Conservation (phyloP, 768 basidiomycete genomes). For the Pseudohyphozyma bogoriensis region DNA sequence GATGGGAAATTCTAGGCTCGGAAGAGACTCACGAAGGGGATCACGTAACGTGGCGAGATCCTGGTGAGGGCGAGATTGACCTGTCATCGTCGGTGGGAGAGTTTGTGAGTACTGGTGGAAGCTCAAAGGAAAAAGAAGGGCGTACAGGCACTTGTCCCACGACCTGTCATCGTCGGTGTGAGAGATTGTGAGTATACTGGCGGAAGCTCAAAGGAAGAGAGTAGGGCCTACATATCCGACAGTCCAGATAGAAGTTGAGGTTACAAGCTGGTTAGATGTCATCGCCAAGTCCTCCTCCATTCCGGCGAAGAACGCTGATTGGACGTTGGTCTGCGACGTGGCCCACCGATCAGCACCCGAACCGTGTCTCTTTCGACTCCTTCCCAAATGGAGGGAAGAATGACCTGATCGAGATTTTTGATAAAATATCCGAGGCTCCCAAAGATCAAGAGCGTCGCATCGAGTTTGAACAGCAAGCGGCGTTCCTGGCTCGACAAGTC, state of each 20-base stretch:
- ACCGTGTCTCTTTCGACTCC: background rate
- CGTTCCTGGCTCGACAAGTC: conserved; percentile 5
- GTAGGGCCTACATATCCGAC: background rate
- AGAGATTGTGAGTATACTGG: no score
- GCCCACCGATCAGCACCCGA: no score
- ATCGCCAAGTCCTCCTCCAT: conserved; percentile 59
- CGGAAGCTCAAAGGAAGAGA: no score
- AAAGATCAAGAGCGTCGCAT: conserved; percentile 10
- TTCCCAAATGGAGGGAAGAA: background rate
- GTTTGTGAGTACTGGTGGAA: no score
- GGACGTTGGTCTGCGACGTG: background rate
- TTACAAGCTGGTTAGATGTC: conserved; percentile 52
- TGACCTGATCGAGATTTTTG: background rate
- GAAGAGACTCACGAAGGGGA: no score
- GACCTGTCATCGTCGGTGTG: no score
- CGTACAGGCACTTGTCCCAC: no score
- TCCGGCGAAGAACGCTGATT: conserved; percentile 51
- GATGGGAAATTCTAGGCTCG: no score
- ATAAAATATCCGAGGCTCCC: background rate
- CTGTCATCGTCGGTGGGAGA: background rate
- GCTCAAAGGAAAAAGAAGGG: no score
- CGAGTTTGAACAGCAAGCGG: background rate
- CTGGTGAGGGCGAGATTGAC: background rate
- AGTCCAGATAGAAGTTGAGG: background rate
- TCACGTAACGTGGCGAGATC: background rate